Base-by-base conservation (phyloP, 495 filamentous ascomycete genomes). In the Halenospora varia region DNA sequence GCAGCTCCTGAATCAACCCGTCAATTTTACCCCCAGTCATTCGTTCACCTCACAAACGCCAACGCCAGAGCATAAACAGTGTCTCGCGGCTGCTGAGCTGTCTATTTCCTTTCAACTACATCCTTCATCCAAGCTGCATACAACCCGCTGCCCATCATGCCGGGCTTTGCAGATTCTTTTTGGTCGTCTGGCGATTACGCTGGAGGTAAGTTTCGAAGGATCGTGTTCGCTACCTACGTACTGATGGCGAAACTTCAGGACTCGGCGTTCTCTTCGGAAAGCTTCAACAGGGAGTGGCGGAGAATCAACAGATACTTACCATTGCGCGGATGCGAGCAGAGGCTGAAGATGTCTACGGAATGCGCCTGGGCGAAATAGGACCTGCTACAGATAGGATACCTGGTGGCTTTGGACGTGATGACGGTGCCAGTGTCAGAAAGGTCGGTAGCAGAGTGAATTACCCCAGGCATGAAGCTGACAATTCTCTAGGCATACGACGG, bases 221-320 rank as follows among this genome's bases (percentile, higher is more conserved):
- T 39, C 20, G 45, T 54, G 48, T 53, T 48, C 25, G n/a, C n/a
- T n/a, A 35, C 41, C 19, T 66, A 39, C 11, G 6, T 9, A 25
- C 60, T 65, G 48, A 65, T 55, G 17, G 26, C 40, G 26, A 22
- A 42, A n/a, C 25, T 8, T 29, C 51, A 90, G 88, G 94, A 35
- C 83, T 99, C 56, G 94, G 92, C 41, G 92, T 99, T 44, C 83
- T 99, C 57, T 99, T 97, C 66, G 88, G 83, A 66, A 99, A 99
- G 75, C 85, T 99, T 46, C 92, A 97, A 72, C 94, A 99, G 69
- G 95, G 94, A 52, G 86, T 91, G 42, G 82, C 91, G 66, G 95
- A 97, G 73, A 96, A 99, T 67, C 89, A 90, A 71, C 94, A 99
- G 72, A 78, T 99, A 47, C 72, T 97, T 48, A 90, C 86, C 18